A percentile compares a stretch with the other conserved stretches of the same genome.
Evolutionary conservation across 2,329 filamentous ascomycete species (phyloP).

Genomic region (Neofusicoccum sp.): DNA sequence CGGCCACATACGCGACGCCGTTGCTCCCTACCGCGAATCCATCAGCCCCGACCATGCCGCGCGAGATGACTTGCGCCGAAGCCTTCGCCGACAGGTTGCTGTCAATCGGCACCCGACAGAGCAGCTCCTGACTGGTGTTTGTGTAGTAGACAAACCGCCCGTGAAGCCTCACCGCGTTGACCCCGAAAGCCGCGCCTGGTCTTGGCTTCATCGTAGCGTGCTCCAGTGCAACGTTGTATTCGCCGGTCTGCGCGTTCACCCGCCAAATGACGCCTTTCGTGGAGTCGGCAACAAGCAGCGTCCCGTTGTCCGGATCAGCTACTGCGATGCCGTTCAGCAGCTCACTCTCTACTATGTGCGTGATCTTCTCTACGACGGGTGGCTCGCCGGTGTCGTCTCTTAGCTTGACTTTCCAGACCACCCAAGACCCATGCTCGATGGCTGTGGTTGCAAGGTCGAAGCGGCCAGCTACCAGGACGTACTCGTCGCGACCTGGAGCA

Average conservation of each 20-base stretch:
- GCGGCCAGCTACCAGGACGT: constrained; percentile 12
- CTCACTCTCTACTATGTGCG: too few relatives aligned
- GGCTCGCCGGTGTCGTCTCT: background rate
- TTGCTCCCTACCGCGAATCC: too few relatives aligned
- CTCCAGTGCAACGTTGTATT: constrained; percentile 20
- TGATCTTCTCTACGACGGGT: background rate
- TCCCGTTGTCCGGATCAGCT: constrained; percentile 19
- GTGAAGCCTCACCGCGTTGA: constrained; percentile 25
- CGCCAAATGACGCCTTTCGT: constrained; percentile 22
- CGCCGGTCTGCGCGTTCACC: constrained; percentile 20
- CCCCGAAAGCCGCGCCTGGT: constrained; percentile 22
- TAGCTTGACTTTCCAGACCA: background rate
- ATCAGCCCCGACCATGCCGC: too few relatives aligned
- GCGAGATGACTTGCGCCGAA: too few relatives aligned
- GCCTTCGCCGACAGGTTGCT: too few relatives aligned
- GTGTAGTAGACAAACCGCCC: constrained; percentile 24
- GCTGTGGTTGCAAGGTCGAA: constrained; percentile 1
- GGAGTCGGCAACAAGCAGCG: constrained; percentile 27
- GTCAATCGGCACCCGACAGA: constrained; percentile 25
- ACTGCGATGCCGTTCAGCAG: constrained; percentile 28
- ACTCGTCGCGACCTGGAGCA: constrained; percentile 1
- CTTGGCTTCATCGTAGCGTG: constrained; percentile 21
- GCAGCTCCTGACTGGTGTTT: constrained; percentile 20
- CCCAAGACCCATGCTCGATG: background rate
- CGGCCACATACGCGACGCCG: too few relatives aligned